Evolutionary conservation across 2,329 filamentous ascomycete genomes (phyloP), one percentile per base, ranked within the genome.

Genomic region (Thelonectria rubi): DNA sequence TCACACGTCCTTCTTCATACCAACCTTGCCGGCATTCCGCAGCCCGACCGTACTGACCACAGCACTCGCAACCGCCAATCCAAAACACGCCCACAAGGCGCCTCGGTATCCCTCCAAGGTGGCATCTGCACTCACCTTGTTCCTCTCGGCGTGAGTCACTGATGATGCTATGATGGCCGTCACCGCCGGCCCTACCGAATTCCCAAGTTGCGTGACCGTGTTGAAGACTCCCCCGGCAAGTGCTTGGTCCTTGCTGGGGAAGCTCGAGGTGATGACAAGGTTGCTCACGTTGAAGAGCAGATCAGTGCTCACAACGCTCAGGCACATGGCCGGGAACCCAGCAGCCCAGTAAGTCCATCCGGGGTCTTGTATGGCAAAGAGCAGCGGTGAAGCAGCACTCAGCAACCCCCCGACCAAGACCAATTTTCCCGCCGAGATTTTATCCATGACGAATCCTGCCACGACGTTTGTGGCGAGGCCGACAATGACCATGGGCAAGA

Each of bases 261-360:
- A 80, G 14, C 84, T 86, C 0, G 90, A 93, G 0, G 90, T 93
- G 73, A 93, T 90, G 76, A 91, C 94, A 61, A 94, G 85, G 69
- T 91, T 93, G 17, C 88, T 86, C 1, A 93, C 84, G 71, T 90
- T 92, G 77, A 89, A 93, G 7, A 87, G 87, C 56, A 93, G 87
- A 70, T 94, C 91, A 61, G 93, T 87, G 17, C 89, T 90, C 34
- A 93, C 80, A 0, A 91, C 94, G 12, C 83, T 84, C 64, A 87
- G 86, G 3, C 90, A 74, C 88, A 90, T 90, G 55, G 86, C 79
- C 0, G 91, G 89, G 70, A 94, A 92, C 20, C 92, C 82, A 70
- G 85, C 93, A 0, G 88, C 85, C 91, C 91, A 94, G 80, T 91
- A 90, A 2, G 34, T 42, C 60, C 60, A 58, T 12, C 51, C 45